Evolutionary conservation across 2,329 filamentous ascomycete genomes (phyloP).

Genomic region (Clarireedia sp.): DNA sequence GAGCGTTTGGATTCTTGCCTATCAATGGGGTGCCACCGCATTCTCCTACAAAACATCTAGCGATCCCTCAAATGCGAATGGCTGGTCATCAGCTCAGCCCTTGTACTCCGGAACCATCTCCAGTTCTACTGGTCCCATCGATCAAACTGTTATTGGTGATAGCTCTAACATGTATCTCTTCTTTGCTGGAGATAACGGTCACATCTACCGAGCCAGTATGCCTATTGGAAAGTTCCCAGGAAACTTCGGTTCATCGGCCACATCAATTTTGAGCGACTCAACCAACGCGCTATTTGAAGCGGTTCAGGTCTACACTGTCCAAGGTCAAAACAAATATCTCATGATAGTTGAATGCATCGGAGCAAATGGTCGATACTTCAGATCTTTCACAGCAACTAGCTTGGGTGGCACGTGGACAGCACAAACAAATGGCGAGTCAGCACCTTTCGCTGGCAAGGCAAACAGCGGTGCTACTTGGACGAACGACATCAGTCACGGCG

Average conservation of each 20-base stretch:
- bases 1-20: slow-evolving; percentile 54
- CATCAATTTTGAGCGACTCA: too few species aligned
- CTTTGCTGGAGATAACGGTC: slow-evolving; percentile 60
- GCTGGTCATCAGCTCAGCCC: too few species aligned
- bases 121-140: slow-evolving; percentile 34
- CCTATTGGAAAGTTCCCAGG: slow-evolving; percentile 39
- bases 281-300: too few species aligned
- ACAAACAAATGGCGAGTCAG: slow-evolving; percentile 45
- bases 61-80: slow-evolving; percentile 37
- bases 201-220: slow-evolving; percentile 57
- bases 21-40: slow-evolving; percentile 53
- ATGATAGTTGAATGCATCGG: slow-evolving; percentile 62
- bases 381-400: slow-evolving; percentile 53
- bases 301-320: too few species aligned
- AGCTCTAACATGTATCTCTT: slow-evolving; percentile 56
- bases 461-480: too few species aligned
- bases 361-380: slow-evolving; percentile 52
- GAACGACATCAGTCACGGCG: too few species aligned
- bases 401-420: slow-evolving; percentile 50
- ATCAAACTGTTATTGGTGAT: slow-evolving; percentile 58
- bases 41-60: slow-evolving; percentile 54
- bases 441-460: slow-evolving; percentile 35
- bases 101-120: too few species aligned
- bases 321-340: slow-evolving; percentile 41
- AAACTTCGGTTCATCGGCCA: too few species aligned